phyloP scores from a whole-genome alignment of 331 rosid genomes.

The Spiraea crenata region DNA sequence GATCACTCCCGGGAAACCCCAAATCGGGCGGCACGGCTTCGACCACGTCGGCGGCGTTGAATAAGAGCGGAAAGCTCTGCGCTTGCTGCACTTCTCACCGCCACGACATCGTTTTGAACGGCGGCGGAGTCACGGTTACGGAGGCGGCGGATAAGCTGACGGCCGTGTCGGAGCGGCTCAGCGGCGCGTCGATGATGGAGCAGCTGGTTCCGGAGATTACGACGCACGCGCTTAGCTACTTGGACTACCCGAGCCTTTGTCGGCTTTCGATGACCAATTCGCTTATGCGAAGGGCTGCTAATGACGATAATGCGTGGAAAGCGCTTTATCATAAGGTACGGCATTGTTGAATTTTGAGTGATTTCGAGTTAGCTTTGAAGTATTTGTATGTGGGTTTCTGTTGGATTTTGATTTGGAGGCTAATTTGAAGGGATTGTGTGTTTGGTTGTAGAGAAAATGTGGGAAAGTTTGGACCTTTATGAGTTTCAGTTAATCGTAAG shows the following conservation, averaged over 20 bases:
- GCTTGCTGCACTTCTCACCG: conserved; percentile 39
- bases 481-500: background rate
- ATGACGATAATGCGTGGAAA: conserved; percentile 98
- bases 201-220: conserved; percentile 98
- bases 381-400: background rate
- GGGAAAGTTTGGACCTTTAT: background rate
- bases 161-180: conserved; percentile 49
- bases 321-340: conserved; percentile 92
- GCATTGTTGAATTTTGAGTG: background rate
- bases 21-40: conserved; percentile 24
- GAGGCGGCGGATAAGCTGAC: conserved; percentile 44
- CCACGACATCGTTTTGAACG: conserved; percentile 53
- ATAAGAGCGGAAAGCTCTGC: conserved; percentile 25
- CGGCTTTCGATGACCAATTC: conserved; percentile 97
- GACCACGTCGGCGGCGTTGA: conserved; percentile 5
- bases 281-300: conserved; percentile 91
- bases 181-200: conserved; percentile 98
- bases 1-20: conserved; percentile 38
- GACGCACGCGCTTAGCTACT: conserved; percentile 94
- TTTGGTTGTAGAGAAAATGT: conserved; percentile 13
- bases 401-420: background rate
- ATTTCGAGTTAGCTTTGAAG: background rate
- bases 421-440: background rate
- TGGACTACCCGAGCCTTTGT: conserved; percentile 93
- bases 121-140: conserved; percentile 44